These are phyloP conservation scores for Cucumis cinereus DNA, from an alignment of 306 rosid genomes.

Conservation along the genomic window DNA sequence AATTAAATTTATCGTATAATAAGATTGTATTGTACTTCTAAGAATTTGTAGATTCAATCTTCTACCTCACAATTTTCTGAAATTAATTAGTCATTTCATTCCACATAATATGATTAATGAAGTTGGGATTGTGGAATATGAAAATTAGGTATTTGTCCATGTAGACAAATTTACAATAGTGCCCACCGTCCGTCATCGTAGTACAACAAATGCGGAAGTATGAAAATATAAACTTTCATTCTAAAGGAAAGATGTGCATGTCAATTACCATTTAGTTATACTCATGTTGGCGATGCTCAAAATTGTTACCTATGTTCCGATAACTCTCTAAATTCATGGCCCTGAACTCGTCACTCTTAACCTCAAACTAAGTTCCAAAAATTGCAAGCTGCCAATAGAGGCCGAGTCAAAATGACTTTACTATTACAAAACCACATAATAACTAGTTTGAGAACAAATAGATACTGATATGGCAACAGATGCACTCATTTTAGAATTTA, in stretches of 20 bases:
- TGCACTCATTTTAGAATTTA: background rate
- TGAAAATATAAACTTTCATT: too few relatives aligned
- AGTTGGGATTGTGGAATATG: background rate
- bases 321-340: background rate
- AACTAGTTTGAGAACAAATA: background rate
- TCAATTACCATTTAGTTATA: background rate
- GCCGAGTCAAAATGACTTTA: background rate
- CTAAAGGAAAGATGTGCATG: background rate
- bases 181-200: background rate
- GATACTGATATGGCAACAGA: background rate
- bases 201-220: too few relatives aligned
- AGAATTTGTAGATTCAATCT: too few relatives aligned
- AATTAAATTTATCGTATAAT: too few relatives aligned
- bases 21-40: too few relatives aligned
- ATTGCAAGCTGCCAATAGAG: background rate
- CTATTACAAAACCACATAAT: background rate
- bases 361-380: background rate
- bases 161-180: background rate
- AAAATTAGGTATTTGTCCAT: background rate
- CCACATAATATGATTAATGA: background rate
- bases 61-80: too few relatives aligned
- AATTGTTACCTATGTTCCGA: background rate
- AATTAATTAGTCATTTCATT: too few relatives aligned
- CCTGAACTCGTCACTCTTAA: background rate
- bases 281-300: background rate